These are phyloP conservation scores for Fusarium camptoceras DNA, from an alignment of 2,329 filamentous ascomycete species.

Conservation along the genomic window DNA sequence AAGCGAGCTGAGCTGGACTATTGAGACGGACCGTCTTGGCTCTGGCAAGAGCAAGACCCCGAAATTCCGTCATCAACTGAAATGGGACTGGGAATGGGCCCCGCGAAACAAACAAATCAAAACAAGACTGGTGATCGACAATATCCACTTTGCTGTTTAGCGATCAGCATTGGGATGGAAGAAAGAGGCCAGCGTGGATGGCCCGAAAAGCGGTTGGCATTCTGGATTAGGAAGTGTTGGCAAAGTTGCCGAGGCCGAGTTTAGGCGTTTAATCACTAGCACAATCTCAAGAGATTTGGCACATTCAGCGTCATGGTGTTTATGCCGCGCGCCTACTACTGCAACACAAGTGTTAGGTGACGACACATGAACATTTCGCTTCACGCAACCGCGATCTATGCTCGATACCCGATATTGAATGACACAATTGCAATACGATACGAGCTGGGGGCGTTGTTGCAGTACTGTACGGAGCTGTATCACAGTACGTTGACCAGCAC, in stretches of 20 bases:
- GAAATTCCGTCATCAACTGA: conserved; percentile 32
- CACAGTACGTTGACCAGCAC: not conserved
- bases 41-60: not conserved
- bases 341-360: conserved; percentile 12
- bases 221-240: conserved; percentile 21
- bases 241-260: conserved; percentile 21
- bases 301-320: conserved; percentile 27
- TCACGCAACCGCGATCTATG: conserved; percentile 9
- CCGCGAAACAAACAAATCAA: conserved; percentile 11
- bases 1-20: conserved; percentile 4
- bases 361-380: conserved; percentile 5
- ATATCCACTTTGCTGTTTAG: conserved; percentile 23
- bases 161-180: conserved; percentile 26
- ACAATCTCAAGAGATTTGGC: not conserved
- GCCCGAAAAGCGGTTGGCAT: conserved; percentile 10
- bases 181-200: conserved; percentile 3
- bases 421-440: not conserved
- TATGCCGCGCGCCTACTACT: conserved; percentile 33
- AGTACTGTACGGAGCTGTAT: not conserved
- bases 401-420: conserved; percentile 7
- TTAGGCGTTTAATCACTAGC: not conserved
- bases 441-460: conserved; percentile 26
- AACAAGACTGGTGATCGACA: conserved; percentile 26
- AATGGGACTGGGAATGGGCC: conserved; percentile 1
- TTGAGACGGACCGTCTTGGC: conserved; percentile 13